phyloP scores from a whole-genome alignment of 2,329 filamentous ascomycete genomes.

The Reticulascus tulasneorum region DNA sequence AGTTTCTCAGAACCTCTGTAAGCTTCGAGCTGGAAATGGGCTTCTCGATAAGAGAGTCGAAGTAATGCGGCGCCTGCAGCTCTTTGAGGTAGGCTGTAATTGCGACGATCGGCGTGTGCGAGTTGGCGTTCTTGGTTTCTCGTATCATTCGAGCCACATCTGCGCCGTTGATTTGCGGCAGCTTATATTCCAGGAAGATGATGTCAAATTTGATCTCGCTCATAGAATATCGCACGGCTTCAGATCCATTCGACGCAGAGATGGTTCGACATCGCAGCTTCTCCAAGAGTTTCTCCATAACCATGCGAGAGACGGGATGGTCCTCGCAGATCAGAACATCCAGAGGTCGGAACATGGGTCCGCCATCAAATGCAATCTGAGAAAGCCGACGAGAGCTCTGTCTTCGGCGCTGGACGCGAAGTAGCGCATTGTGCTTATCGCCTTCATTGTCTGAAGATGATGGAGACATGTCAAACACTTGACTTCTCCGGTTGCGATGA shows the following conservation, averaged over 20 bases:
- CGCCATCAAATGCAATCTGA: conserved; percentile 80
- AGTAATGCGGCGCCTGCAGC: conserved; percentile 89
- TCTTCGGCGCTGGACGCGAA: conserved; percentile 89
- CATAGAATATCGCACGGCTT: conserved; percentile 89
- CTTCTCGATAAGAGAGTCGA: conserved; percentile 93
- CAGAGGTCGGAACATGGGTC: conserved; percentile 81
- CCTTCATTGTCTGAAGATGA: conserved; percentile 98
- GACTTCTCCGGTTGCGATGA: conserved; percentile 87
- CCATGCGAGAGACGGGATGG: conserved; percentile 91
- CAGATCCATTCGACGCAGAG: conserved; percentile 81
- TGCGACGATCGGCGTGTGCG: conserved; percentile 89
- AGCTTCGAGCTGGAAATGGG: conserved; percentile 90
- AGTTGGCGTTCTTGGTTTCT: conserved; percentile 92
- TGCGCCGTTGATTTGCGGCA: conserved; percentile 90
- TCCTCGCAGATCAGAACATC: conserved; percentile 97
- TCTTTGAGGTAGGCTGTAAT: conserved; percentile 99
- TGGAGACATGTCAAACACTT: conserved; percentile 93
- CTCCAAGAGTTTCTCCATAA: conserved; percentile 98
- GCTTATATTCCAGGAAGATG: conserved; percentile 95
- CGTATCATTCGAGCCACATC: conserved; percentile 97
- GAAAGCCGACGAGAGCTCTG: conserved; percentile 94
- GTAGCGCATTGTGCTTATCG: conserved; percentile 80
- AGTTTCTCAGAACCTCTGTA: conserved; percentile 77
- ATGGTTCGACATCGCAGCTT: conserved; percentile 94
- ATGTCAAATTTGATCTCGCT: conserved; percentile 98